Conservation (phyloP, 768 basidiomycete species). For the Russula vinacea region DNA sequence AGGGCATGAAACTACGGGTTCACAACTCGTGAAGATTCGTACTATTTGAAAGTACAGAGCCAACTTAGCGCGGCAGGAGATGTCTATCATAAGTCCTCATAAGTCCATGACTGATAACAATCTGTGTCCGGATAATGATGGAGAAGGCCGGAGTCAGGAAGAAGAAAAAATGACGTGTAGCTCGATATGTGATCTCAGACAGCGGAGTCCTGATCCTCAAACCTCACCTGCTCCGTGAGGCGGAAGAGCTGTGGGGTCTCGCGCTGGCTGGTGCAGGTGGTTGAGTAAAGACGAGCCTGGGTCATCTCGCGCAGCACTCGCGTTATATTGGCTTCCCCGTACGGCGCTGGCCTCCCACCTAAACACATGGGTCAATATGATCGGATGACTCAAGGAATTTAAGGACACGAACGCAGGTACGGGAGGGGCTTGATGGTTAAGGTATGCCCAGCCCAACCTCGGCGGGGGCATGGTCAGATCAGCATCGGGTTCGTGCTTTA, state of each 20-base stretch:
- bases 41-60: background rate
- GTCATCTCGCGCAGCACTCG: background rate
- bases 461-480: slow-evolving; percentile 8
- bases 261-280: slow-evolving; percentile 7
- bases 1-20: background rate
- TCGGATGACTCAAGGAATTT: background rate
- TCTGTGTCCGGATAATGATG: background rate
- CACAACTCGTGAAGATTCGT: background rate
- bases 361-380: background rate
- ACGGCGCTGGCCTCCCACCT: slow-evolving; percentile 12
- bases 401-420: slow-evolving; percentile 6
- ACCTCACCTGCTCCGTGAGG: background rate
- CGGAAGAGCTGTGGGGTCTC: background rate
- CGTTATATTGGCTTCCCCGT: background rate
- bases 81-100: background rate
- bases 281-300: slow-evolving; percentile 12
- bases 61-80: background rate
- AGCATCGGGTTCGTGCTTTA: slow-evolving; percentile 20
- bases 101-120: background rate
- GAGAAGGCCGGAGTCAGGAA: background rate
- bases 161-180: too few relatives aligned
- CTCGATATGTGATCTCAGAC: background rate
- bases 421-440: background rate
- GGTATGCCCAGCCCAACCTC: slow-evolving; percentile 14
- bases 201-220: background rate